Evolutionary conservation across 768 basidiomycete genomes (phyloP), one percentile per base, ranked within the genome.

Genomic region (Phanerochaete carnosa): DNA sequence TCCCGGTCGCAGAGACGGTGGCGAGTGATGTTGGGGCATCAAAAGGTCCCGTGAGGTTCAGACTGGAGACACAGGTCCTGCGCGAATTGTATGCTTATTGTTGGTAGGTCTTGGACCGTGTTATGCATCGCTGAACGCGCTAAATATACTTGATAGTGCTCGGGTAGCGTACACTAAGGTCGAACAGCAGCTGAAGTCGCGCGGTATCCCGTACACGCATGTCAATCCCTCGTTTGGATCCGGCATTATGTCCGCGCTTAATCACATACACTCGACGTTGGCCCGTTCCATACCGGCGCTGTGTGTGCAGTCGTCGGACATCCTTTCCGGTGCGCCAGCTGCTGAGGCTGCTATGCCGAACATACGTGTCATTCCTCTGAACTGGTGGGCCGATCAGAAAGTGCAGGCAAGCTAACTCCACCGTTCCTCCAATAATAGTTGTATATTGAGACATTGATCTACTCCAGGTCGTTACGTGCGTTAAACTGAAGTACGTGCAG

Each of bases 341-440:
- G 90, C 88, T 23, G 94, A 95, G 69, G 94, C 94, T 3, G 94
- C 94, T 4, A 92, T 94, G 91, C 87, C 92, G 7, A 94, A 92
- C 68, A 93, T 95, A 55, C 87, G 89, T 39, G 89, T 95, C 53
- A 89, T 93, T 63, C 90, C 93, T 8, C 78, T 93, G 16, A 88
- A 93, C 63, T 95, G 94, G 94, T 95, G 94, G 94, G 89, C 88
- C 3, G 85, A 89, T 51, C 85, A 85, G 63, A 86, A 84, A 62
- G 88, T 88, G 2, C 84, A 87, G 73, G 74, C 73, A 19, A 3
- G 37, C 22, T 5, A 3, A 4, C 5, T 28, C 23, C 28, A 8
- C n/a, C 16, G 8, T 15, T 32, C 9, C n/a, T 5, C 51, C 28
- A 52, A 22, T 12, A 43, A 11, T 43, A 43, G 23, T 32, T 7